Base-by-base conservation (phyloP, 108 stramenopile genomes). In the Cyclotella choctawhatcheeana region DNA sequence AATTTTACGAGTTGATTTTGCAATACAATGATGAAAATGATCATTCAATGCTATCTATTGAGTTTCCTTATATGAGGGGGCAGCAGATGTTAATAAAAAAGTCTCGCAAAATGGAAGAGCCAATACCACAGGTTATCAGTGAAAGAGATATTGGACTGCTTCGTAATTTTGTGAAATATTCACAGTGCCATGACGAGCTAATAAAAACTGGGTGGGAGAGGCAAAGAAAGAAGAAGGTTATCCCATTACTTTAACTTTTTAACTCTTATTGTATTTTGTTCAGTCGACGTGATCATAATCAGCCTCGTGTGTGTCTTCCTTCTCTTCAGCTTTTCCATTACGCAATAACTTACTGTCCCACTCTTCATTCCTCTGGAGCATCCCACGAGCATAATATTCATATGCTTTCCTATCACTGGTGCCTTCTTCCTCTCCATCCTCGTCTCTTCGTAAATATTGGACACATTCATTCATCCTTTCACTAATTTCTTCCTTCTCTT, bases 401-500 rank as follows among this genome's bases (percentile, higher is more conserved):
- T 87, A 73, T 60, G 89, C 89, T 60, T 78, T 60, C 24, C 54
- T 48, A 79, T 91, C 93, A 70, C 87, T 88, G 52, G 87, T 89
- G 22, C 93, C 93, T 76, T 94, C 93, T 64, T 78, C 82, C 0
- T 84, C 81, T 2, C 94, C 94, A 30, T 93, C 86, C 78, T 96
- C 92, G 54, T 96, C 95, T 25, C 93, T 84, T 47, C 90, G 69
- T 52, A 96, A 74, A 71, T 87, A 96, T 59, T 93, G 88, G 31
- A 96, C 91, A 82, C 91, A 93, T 61, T 96, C 93, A 65, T 83
- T 64, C 64, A 96, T 87, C 14, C 89, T 69, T 61, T 96, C 92
- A 24, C 82, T 82, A 8, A 96, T 87, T n/a, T 84, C 71, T 71
- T 96, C 95, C 14, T 76, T 67, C 69, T 93, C 90, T 72, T 96